A percentile compares a stretch with the other conserved stretches of the same genome.
These are phyloP conservation scores for Neonectria punicea DNA, from an alignment of 2,329 filamentous ascomycete species.

Conservation along the genomic window DNA sequence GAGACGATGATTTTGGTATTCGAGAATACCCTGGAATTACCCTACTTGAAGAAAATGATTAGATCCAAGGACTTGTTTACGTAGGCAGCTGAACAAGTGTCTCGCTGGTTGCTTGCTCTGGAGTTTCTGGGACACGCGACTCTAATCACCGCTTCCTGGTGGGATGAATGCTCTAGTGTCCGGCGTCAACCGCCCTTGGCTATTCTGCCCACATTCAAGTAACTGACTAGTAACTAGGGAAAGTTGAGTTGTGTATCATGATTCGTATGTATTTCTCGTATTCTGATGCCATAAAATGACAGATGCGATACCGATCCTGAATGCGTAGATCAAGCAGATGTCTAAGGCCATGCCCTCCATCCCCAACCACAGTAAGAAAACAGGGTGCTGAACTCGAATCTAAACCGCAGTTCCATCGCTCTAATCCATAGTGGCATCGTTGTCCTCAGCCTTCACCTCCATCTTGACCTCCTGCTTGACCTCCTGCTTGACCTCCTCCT, in stretches of 20 bases:
- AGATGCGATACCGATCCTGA: not conserved
- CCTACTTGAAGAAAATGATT: not conserved
- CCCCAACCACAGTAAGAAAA: not conserved
- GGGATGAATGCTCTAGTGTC: not conserved
- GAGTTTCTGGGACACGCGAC: not conserved
- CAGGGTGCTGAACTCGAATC: not conserved
- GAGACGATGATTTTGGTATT: not conserved
- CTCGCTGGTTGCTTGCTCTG: not conserved
- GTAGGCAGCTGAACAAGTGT: not conserved
- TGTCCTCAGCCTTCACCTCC: constrained; percentile 18
- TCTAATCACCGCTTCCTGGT: not conserved
- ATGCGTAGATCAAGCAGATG: not conserved
- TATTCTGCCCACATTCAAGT: not conserved
- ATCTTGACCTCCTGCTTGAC: constrained; percentile 39
- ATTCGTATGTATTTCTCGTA: not conserved
- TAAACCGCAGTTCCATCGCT: constrained; percentile 3
- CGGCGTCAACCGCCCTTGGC: not conserved
- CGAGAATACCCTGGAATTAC: no score
- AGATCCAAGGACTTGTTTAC: not conserved
- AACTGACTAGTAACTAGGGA: not conserved
- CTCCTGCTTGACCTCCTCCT: constrained; percentile 33
- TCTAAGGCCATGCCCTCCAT: not conserved
- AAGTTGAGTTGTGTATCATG: not conserved
- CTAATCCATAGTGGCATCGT: not conserved
- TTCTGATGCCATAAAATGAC: not conserved